Conservation (phyloP, 2,329 filamentous ascomycete genomes). For the Colletotrichum spaethianum region DNA sequence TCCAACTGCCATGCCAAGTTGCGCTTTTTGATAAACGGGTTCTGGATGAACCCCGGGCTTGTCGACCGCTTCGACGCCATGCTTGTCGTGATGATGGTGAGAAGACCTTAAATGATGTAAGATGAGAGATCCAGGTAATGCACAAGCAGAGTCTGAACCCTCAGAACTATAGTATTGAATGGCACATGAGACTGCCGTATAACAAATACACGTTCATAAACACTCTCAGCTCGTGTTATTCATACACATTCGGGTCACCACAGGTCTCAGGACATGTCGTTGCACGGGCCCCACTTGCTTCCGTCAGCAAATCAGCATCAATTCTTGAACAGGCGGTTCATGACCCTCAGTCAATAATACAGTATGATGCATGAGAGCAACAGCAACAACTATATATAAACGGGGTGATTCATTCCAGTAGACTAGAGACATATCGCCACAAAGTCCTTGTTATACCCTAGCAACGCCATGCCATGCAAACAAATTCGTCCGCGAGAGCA, state of each 20-base stretch:
- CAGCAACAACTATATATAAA: conserved; percentile 4
- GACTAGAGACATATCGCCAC: conserved; percentile 22
- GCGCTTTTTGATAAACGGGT: conserved; percentile 63
- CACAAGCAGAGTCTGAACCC: too few relatives aligned
- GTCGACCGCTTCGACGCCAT: conserved; percentile 51
- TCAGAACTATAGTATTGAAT: too few relatives aligned
- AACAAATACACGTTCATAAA: too few relatives aligned
- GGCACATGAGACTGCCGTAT: not conserved
- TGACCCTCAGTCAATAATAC: not conserved
- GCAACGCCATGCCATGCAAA: conserved; percentile 42
- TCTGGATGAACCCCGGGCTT: conserved; percentile 56
- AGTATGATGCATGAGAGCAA: not conserved
- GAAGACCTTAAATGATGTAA: not conserved
- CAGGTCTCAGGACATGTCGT: not conserved
- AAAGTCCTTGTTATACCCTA: conserved; percentile 36
- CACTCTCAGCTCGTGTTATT: not conserved
- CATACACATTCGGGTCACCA: not conserved
- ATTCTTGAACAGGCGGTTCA: not conserved
- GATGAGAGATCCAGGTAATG: too few relatives aligned
- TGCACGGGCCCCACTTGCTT: conserved; percentile 14
- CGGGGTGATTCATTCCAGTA: conserved; percentile 5
- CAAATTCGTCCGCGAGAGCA: conserved; percentile 31
- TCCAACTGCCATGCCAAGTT: conserved; percentile 61
- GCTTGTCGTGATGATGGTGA: conserved; percentile 8
- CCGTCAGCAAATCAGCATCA: not conserved